Conservation (phyloP, 495 filamentous ascomycete genomes). For the Aspergillus homomorphus region DNA sequence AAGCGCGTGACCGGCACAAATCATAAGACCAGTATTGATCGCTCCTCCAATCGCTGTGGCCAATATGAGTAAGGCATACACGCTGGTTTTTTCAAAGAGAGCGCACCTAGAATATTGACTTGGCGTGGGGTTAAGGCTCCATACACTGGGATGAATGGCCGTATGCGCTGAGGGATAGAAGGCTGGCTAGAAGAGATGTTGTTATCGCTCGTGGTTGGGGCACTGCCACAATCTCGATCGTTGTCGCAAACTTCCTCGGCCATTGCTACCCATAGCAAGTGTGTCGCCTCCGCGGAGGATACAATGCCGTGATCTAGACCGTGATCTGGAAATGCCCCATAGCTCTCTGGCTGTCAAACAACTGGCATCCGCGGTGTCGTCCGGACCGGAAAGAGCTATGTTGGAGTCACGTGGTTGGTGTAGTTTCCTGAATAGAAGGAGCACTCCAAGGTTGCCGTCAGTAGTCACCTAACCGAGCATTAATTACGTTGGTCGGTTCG, state of each 20-base stretch:
- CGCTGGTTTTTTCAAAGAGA: not conserved
- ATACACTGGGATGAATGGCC: slow-evolving; percentile 25
- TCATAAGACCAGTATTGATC: slow-evolving; percentile 69
- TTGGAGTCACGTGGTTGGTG: no score
- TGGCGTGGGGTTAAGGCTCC: slow-evolving; percentile 63
- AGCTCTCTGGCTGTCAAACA: no score
- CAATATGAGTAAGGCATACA: slow-evolving; percentile 10
- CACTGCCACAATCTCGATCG: not conserved
- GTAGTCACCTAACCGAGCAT: not conserved
- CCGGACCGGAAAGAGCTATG: no score
- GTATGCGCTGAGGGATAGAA: not conserved
- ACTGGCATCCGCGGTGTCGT: no score
- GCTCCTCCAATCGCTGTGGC: slow-evolving; percentile 70
- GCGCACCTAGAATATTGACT: slow-evolving; percentile 65
- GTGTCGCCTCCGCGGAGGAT: not conserved
- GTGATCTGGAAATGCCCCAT: not conserved
- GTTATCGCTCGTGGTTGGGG: not conserved
- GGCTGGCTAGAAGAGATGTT: not conserved
- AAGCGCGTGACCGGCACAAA: slow-evolving; percentile 60
- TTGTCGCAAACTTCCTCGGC: not conserved
- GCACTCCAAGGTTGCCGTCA: no score
- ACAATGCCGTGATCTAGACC: no score
- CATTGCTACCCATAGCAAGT: not conserved
- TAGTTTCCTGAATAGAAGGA: no score
- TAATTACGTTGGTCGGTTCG: not conserved